phyloP scores from a whole-genome alignment of 2,329 filamentous ascomycete species.

The Cercospora zeina region DNA sequence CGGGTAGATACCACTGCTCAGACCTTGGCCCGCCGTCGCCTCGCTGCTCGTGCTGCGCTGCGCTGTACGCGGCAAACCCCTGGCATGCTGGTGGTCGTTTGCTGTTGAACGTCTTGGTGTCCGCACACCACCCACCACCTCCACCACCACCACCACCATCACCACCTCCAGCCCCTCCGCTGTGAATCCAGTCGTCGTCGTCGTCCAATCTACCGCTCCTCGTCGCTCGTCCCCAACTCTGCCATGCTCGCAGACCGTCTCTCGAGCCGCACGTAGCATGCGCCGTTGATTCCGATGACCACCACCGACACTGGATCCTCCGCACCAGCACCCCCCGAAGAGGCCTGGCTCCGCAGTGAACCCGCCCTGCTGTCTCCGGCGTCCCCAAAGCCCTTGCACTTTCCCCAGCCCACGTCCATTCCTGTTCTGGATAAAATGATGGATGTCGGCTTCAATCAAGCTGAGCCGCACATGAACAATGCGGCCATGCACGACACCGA shows the following conservation, averaged over 20 bases:
- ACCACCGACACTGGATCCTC: constrained; percentile 16
- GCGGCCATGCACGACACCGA: constrained; percentile 40
- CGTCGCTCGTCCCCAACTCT: constrained; percentile 10
- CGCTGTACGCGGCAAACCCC: constrained; percentile 1
- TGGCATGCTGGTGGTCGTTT: constrained; percentile 6
- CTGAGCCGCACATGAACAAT: constrained; percentile 56
- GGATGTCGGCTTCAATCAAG: constrained; percentile 70
- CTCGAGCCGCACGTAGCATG: constrained; percentile 16
- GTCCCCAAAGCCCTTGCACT: constrained; percentile 68
- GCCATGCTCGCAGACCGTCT: constrained; percentile 14
- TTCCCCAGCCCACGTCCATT: constrained; percentile 67
- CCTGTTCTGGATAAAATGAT: constrained; percentile 70
- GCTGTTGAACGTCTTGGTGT: constrained; percentile 11
- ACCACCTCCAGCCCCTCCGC: not conserved
- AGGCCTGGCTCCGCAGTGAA: constrained; percentile 63
- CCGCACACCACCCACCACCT: constrained; percentile 6
- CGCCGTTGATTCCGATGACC: constrained; percentile 31
- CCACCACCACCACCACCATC: constrained; percentile 4
- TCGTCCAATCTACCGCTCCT: not conserved
- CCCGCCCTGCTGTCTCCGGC: constrained; percentile 62
- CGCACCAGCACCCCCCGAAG: constrained; percentile 49
- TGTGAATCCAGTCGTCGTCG: constrained; percentile 1
- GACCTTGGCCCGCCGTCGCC: not conserved
- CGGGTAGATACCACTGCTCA: constrained; percentile 13
- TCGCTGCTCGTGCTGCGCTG: not conserved